Evolutionary conservation across 2,329 filamentous ascomycete species (phyloP), one percentile per base, ranked within the genome.

Genomic region (Fusarium tupiense): DNA sequence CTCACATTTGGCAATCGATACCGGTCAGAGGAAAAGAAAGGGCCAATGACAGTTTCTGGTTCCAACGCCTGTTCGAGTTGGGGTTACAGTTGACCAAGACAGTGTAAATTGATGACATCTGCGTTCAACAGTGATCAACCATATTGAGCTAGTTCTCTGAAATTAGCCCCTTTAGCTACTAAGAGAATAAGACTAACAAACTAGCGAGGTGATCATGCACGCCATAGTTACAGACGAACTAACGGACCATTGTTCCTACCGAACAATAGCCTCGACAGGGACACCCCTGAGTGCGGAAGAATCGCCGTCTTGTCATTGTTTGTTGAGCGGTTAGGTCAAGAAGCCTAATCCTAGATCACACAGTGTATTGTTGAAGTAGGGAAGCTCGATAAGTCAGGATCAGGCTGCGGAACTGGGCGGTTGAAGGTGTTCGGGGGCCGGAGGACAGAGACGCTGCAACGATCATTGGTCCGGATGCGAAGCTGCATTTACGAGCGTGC

Each of bases 161-260:
- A 14, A 37, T 59, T 52, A 57, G 54, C 60, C 31, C 43, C 44
- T 53, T 61, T 31, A 52, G 44, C 59, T 44, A 41, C 22, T 24
- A 52, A 64, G 29, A 69, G 37, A 52, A 35, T 17, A 33, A 61
- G 56, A 50, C 35, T 43, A 53, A 58, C 7, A 46, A 37, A 43
- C 31, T n/a, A 19, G 47, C 31, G 29, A 37, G 54, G 20, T 64
- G 43, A 26, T 64, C 57, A 74, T 74, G 67, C 71, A 72, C 67
- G 67, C 71, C 67, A 73, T 73, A 59, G 50, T 38, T 72, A 67
- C 47, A 62, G 59, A 61, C 44, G 60, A 64, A 52, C 59, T 49
- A 44, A 68, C 43, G 41, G 38, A 35, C 37, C 47, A 46, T 46
- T 70, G 22, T 60, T 35, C 60, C 43, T 62, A 47, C 47, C 44